These are phyloP conservation scores for Dothideomycetes sp. DNA, from an alignment of 2,329 filamentous ascomycete species.

Conservation along the genomic window DNA sequence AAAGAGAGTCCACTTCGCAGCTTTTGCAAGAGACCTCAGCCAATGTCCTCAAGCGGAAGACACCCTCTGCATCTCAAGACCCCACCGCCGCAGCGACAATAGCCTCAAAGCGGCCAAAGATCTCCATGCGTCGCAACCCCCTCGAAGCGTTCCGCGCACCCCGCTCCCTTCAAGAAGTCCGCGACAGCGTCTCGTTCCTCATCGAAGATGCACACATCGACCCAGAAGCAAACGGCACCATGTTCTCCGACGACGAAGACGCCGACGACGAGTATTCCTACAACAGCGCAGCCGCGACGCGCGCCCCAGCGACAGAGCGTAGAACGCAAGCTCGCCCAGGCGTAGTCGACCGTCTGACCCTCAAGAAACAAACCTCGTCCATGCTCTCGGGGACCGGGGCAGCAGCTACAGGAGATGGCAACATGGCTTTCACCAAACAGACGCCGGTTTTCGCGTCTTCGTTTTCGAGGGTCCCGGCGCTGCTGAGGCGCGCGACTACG, in stretches of 20 bases:
- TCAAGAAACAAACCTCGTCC: constrained; percentile 43
- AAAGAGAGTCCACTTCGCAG: constrained; percentile 5
- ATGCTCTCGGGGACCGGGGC: constrained; percentile 16
- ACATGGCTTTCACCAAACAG: constrained; percentile 33
- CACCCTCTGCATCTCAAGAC: constrained; percentile 1
- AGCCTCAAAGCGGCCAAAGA: not conserved
- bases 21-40: constrained; percentile 2
- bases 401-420: constrained; percentile 29
- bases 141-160: constrained; percentile 47
- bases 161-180: constrained; percentile 65
- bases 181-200: constrained; percentile 71
- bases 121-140: constrained; percentile 5
- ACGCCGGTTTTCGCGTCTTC: not conserved
- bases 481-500: constrained; percentile 64
- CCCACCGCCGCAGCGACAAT: not conserved
- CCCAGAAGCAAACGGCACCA: constrained; percentile 36
- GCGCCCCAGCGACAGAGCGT: constrained; percentile 26
- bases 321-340: constrained; percentile 24
- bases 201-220: constrained; percentile 55
- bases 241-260: constrained; percentile 29
- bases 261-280: constrained; percentile 36
- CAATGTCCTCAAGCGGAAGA: constrained; percentile 25
- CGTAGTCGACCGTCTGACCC: constrained; percentile 62
- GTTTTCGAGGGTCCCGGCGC: constrained; percentile 55
- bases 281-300: constrained; percentile 16